These are phyloP conservation scores for Lobosporangium transversale DNA, from an alignment of 192 early-diverging fungal species.

Conservation along the genomic window DNA sequence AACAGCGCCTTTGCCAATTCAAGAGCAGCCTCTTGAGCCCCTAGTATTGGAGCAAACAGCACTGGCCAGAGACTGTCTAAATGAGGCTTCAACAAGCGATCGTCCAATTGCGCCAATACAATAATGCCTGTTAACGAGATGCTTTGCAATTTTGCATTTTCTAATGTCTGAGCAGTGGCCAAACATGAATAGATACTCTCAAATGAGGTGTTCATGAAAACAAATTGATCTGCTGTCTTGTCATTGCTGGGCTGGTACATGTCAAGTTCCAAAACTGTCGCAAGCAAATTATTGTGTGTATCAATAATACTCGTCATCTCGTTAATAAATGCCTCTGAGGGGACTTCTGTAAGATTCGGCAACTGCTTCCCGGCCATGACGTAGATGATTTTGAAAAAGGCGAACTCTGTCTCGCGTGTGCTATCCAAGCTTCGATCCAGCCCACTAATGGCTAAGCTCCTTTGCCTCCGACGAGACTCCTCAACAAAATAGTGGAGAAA, in stretches of 20 bases:
- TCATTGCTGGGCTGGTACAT: slow-evolving; percentile 53
- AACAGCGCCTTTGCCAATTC: slow-evolving; percentile 28
- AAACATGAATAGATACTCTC: slow-evolving; percentile 30
- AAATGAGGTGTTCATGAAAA: slow-evolving; percentile 48
- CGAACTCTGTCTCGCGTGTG: slow-evolving; percentile 35
- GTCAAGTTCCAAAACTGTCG: slow-evolving; percentile 27
- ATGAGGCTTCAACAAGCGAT: slow-evolving; percentile 43
- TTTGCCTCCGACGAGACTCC: slow-evolving; percentile 37
- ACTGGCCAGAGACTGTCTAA: slow-evolving; percentile 45
- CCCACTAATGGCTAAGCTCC: slow-evolving; percentile 25
- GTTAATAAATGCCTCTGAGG: slow-evolving; percentile 3
- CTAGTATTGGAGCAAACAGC: slow-evolving; percentile 15
- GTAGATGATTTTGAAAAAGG: slow-evolving; percentile 49
- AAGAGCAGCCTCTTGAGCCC: slow-evolving; percentile 24
- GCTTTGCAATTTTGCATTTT: slow-evolving; percentile 24
- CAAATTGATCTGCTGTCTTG: slow-evolving; percentile 37
- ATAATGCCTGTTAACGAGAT: slow-evolving; percentile 38
- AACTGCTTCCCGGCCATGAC: slow-evolving; percentile 32
- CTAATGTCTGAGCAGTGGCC: slow-evolving; percentile 5
- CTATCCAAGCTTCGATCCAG: slow-evolving; percentile 31
- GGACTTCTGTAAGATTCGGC: slow-evolving; percentile 11
- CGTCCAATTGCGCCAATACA: slow-evolving; percentile 33
- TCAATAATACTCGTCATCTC: slow-evolving; percentile 37
- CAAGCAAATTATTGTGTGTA: slow-evolving; percentile 25
- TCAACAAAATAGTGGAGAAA: slow-evolving; percentile 39